Percentiles rank a stretch among this genome's conserved stretches.
phyloP scores from a whole-genome alignment of 371 early-diverging fungal species.

The Circinella minor region DNA sequence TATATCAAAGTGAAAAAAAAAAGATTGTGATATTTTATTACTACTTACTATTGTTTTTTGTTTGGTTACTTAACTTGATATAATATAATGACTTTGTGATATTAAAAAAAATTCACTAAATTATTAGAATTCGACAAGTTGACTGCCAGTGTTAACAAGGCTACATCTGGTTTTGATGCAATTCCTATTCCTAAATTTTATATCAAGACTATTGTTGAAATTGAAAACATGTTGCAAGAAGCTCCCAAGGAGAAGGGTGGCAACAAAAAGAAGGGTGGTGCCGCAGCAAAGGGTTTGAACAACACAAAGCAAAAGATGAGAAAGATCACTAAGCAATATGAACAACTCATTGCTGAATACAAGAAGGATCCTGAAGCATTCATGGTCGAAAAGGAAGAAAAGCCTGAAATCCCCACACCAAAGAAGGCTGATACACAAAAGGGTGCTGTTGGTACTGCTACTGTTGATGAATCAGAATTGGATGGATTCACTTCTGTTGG shows the following conservation, averaged over 20 bases:
- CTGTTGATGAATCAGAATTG: slow-evolving; percentile 52
- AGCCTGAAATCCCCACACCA: background rate
- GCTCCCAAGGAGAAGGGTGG: slow-evolving; percentile 67
- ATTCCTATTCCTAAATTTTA: slow-evolving; percentile 77
- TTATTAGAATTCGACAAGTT: slow-evolving; percentile 87
- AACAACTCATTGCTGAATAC: slow-evolving; percentile 75
- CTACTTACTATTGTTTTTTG: no score
- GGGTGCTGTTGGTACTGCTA: slow-evolving; percentile 13
- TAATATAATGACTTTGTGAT: no score
- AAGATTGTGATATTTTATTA: no score
- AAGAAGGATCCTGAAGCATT: slow-evolving; percentile 61
- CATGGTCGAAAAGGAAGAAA: slow-evolving; percentile 56
- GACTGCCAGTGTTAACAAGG: slow-evolving; percentile 74
- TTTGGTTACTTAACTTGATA: no score
- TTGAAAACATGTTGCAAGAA: slow-evolving; percentile 77
- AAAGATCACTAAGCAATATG: slow-evolving; percentile 84
- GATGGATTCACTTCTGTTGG: slow-evolving; percentile 86
- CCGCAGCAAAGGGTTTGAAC: slow-evolving; percentile 84
- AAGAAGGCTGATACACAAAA: slow-evolving; percentile 16
- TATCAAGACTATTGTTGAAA: slow-evolving; percentile 73
- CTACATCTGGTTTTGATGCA: slow-evolving; percentile 67
- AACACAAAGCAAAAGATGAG: slow-evolving; percentile 91
- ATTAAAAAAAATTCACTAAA: no score
- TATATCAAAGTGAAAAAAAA: no score
- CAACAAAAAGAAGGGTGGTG: slow-evolving; percentile 84